Conservation (phyloP, 2,329 filamentous ascomycete species). For the Triangularia verruculosa region DNA sequence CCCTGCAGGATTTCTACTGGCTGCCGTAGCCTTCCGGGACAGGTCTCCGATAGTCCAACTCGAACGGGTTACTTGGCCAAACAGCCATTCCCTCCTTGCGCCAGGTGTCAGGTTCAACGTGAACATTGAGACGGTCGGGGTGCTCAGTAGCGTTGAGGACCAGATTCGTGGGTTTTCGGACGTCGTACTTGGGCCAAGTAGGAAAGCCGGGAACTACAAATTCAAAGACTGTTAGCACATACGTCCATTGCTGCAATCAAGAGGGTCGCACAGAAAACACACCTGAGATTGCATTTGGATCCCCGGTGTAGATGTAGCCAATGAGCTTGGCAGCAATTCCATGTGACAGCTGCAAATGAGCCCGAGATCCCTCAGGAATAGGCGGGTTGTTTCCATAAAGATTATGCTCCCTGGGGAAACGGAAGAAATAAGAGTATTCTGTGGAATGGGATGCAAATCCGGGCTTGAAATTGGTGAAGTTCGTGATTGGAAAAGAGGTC, state of each 20-base stretch:
- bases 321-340: conserved; percentile 21
- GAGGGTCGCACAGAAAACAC: not conserved
- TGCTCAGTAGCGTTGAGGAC: conserved; percentile 20
- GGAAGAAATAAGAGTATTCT: conserved; percentile 25
- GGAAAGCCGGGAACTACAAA: conserved; percentile 15
- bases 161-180: conserved; percentile 21
- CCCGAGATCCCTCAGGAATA: conserved; percentile 14
- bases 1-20: not conserved
- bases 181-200: conserved; percentile 19
- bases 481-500: conserved; percentile 19
- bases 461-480: conserved; percentile 5
- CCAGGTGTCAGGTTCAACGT: conserved; percentile 20
- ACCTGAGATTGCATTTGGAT: conserved; percentile 21
- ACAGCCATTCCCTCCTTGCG: conserved; percentile 15
- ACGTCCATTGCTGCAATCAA: not conserved
- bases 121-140: conserved; percentile 20
- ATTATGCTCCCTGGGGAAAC: conserved; percentile 18
- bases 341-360: conserved; percentile 19
- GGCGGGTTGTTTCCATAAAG: conserved; percentile 22
- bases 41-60: not conserved
- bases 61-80: conserved; percentile 3
- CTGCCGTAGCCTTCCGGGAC: not conserved
- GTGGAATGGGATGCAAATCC: conserved; percentile 24
- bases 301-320: conserved; percentile 19
- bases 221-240: not conserved